phyloP scores from a whole-genome alignment of 805 yeast genomes.

The Vanderwaltozyma tropicalis region DNA sequence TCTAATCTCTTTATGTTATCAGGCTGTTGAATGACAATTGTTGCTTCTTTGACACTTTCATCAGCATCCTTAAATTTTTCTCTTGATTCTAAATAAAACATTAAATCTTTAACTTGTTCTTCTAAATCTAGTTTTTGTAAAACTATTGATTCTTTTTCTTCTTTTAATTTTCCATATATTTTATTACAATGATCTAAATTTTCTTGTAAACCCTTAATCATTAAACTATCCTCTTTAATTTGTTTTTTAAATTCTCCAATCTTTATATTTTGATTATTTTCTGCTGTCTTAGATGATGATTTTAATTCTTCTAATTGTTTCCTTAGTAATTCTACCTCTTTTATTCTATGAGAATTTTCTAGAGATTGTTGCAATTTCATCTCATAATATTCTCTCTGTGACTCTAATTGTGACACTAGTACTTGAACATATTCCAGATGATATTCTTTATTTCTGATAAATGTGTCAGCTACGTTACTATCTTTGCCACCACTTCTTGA shows the following conservation, averaged over 20 bases:
- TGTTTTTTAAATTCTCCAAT: slow-evolving; percentile 12
- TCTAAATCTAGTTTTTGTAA: slow-evolving; percentile 38
- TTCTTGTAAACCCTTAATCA: slow-evolving; percentile 38
- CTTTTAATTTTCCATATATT: slow-evolving; percentile 30
- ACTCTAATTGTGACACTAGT: slow-evolving; percentile 68
- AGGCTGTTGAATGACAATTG: slow-evolving; percentile 36
- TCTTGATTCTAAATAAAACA: slow-evolving; percentile 69
- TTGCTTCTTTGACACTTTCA: slow-evolving; percentile 66
- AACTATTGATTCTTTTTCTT: slow-evolving; percentile 28
- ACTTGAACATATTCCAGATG: slow-evolving; percentile 75
- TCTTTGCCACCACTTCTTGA: slow-evolving; percentile 9
- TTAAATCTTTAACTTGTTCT: slow-evolving; percentile 63
- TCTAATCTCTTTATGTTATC: neutral
- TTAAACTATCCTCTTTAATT: slow-evolving; percentile 23
- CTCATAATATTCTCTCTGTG: slow-evolving; percentile 79
- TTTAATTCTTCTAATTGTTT: slow-evolving; percentile 15
- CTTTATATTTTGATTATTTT: slow-evolving; percentile 8
- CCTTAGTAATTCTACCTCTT: slow-evolving; percentile 9
- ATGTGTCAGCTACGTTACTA: slow-evolving; percentile 8
- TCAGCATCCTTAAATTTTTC: slow-evolving; percentile 62
- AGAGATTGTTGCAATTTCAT: slow-evolving; percentile 32
- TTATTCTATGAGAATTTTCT: slow-evolving; percentile 18
- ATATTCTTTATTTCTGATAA: slow-evolving; percentile 41
- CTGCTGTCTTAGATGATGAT: slow-evolving; percentile 9
- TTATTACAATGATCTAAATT: slow-evolving; percentile 34